These are phyloP conservation scores for Monosporascus sp. DNA, from an alignment of 2,329 filamentous ascomycete species.

Conservation along the genomic window DNA sequence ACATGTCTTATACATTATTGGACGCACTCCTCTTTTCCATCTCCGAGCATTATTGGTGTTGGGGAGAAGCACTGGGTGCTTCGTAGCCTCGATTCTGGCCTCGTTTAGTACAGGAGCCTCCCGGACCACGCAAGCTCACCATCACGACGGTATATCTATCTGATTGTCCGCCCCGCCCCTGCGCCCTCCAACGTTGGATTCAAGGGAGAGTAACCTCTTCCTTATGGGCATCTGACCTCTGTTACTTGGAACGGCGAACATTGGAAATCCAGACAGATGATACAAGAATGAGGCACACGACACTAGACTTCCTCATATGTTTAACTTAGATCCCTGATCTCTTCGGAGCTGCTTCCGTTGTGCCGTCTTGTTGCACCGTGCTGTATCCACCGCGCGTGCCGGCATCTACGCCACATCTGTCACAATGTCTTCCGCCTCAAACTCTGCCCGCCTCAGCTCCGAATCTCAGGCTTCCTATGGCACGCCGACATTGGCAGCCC, in stretches of 20 bases:
- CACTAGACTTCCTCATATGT: conserved; percentile 23
- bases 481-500: conserved; percentile 37
- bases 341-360: conserved; percentile 14
- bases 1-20: conserved; percentile 26
- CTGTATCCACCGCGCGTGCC: conserved; percentile 18
- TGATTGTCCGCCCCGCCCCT: conserved; percentile 1
- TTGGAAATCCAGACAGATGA: conserved; percentile 13
- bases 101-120: conserved; percentile 23
- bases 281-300: conserved; percentile 26
- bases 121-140: conserved; percentile 13
- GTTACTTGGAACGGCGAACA: conserved; percentile 17
- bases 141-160: conserved; percentile 5
- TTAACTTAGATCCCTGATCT: conserved; percentile 8
- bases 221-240: neutral
- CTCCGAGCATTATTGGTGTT: conserved; percentile 20
- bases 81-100: conserved; percentile 24
- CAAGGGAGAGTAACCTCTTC: neutral
- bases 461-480: conserved; percentile 22
- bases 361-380: conserved; percentile 18
- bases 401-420: conserved; percentile 19
- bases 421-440: conserved; percentile 29
- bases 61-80: conserved; percentile 22
- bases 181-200: conserved; percentile 7
- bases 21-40: conserved; percentile 23
- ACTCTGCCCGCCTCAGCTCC: conserved; percentile 24